Conservation (phyloP, 2,329 filamentous ascomycete genomes). For the Xylaria sp. region DNA sequence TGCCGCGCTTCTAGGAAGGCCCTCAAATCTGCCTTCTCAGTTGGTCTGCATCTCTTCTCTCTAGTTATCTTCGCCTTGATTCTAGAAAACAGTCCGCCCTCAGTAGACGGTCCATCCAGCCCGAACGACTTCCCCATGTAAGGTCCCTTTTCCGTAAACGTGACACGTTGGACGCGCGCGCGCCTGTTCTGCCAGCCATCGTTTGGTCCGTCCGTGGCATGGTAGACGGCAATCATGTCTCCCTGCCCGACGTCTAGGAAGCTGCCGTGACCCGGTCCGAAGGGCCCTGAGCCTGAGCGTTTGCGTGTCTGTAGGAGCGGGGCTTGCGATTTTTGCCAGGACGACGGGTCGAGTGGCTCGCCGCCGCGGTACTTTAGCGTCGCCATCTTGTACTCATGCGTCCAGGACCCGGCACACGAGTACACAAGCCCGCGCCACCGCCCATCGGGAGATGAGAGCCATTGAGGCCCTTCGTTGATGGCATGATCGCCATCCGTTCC, state of each 20-base stretch:
- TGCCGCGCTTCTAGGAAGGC: conserved; percentile 28
- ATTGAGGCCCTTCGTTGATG: conserved; percentile 45
- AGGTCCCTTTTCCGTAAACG: conserved; percentile 39
- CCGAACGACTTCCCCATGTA: conserved; percentile 38
- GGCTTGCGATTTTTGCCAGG: conserved; percentile 38
- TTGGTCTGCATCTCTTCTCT: not conserved
- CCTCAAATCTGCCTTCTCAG: conserved; percentile 28
- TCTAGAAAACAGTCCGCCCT: conserved; percentile 21
- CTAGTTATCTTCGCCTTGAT: conserved; percentile 23
- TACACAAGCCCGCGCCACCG: conserved; percentile 41
- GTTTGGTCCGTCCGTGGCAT: conserved; percentile 38
- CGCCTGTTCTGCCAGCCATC: conserved; percentile 41
- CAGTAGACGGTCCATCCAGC: not conserved
- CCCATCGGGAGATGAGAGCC: conserved; percentile 39
- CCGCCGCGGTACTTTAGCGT: conserved; percentile 38
- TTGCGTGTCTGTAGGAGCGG: conserved; percentile 36
- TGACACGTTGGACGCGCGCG: conserved; percentile 39
- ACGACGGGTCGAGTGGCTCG: conserved; percentile 37
- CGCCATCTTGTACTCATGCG: conserved; percentile 44
- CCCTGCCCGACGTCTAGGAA: conserved; percentile 35
- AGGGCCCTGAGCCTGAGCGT: conserved; percentile 28
- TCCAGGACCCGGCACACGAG: conserved; percentile 43
- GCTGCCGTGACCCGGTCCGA: conserved; percentile 42
- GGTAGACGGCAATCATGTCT: conserved; percentile 40
- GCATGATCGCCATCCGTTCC: conserved; percentile 39